Evolutionary conservation across 108 stramenopile species (phyloP).

Genomic region (Conticribra guillardii): DNA sequence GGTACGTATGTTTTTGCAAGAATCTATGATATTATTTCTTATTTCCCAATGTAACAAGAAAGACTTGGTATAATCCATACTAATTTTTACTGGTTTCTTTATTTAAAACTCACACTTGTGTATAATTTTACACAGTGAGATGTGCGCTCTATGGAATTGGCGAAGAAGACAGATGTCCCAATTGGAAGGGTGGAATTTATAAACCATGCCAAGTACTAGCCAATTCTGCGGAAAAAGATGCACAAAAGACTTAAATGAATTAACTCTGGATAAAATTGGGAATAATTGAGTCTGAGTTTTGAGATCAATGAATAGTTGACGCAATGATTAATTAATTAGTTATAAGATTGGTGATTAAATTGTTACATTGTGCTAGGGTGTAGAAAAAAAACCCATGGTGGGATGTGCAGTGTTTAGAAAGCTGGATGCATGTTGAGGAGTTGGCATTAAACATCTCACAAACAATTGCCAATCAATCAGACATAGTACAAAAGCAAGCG

Average conservation of each 20-base stretch:
- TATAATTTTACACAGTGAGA: not conserved
- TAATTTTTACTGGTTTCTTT: not conserved
- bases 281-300: no score
- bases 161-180: conserved; percentile 16
- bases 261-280: no score
- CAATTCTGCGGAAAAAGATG: not conserved
- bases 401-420: no score
- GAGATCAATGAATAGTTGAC: no score
- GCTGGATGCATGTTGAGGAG: no score
- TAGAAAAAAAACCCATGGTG: no score
- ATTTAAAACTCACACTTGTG: not conserved
- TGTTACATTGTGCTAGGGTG: no score
- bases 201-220: conserved; percentile 1
- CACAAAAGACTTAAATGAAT: not conserved
- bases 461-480: no score
- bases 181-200: conserved; percentile 15
- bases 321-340: no score
- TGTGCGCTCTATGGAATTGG: conserved; percentile 18
- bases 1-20: not conserved
- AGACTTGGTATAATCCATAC: not conserved
- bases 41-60: not conserved
- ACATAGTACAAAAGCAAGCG: no score
- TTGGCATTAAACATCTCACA: no score
- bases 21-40: not conserved
- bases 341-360: no score